Evolutionary conservation across 2,329 filamentous ascomycete genomes (phyloP), one percentile per base, ranked within the genome.

Genomic region (Colletotrichum lini): DNA sequence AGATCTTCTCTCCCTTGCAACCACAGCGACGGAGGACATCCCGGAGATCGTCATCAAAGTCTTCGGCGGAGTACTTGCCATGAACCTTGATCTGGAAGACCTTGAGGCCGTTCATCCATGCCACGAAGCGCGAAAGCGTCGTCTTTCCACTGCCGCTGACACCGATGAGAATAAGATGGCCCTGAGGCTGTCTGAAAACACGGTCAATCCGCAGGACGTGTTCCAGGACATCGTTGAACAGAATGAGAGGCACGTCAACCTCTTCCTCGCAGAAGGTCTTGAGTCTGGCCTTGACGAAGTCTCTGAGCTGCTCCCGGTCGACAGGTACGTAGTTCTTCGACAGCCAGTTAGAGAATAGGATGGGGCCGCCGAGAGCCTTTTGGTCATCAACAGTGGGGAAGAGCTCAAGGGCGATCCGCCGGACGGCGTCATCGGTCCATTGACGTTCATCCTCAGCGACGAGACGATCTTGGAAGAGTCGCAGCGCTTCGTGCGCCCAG

Each of bases 71-170:
- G 83, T 99, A 99, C 80, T 96, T 98, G 74, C 96, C 96, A 78
- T 99, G 96, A 0, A 99, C 96, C 87, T 99, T 99, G 88, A 99
- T 99, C 84, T 99, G 96, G 88, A 98, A 99, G 50, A 99, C 95
- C 80, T 96, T 98, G 72, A 99, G 88, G 70, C 97, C 97, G 78
- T 99, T 99, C 96, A 99, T 99, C 96, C 96, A 99, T 57, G 96
- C 96, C 72, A 99, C 96, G 75, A 99, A 99, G 68, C 97, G 93
- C 42, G 97, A 98, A 15, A 99, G 84, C 0, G 96, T 99, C 4
- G 96, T 99, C 86, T 99, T 99, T 83, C 96, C 96, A 86, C 94
- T 97, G 75, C 96, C 97, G 80, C 96, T 99, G 65, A 99, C 96
- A 85, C 96, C 96, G 77, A 99, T 99, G 67, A 99, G 88, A 75